Percentiles rank a stretch among this genome's conserved stretches.
These are phyloP conservation scores for Fonsecaea multimorphosa DNA, from an alignment of 2,329 filamentous ascomycete genomes.

Conservation along the genomic window DNA sequence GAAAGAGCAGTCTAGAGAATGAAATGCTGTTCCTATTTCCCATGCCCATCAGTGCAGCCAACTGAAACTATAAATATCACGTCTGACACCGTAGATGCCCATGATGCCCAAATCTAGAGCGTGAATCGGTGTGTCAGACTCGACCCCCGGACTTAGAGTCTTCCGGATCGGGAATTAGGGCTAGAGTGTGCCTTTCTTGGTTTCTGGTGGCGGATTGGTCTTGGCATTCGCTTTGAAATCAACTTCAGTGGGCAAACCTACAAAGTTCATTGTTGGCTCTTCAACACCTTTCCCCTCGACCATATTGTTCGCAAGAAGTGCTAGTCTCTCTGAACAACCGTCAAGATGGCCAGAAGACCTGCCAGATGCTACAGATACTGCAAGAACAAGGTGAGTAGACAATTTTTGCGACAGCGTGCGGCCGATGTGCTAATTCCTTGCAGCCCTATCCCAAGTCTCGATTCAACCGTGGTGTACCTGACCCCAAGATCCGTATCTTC, in stretches of 20 bases:
- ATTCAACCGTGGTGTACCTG: conserved; percentile 98
- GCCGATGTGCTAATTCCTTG: conserved; percentile 15
- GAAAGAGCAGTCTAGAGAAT: neutral
- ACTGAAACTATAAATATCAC: neutral
- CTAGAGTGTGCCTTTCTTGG: neutral
- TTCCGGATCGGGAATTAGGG: conserved; percentile 5
- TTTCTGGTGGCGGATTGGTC: conserved; percentile 7
- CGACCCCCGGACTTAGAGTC: neutral
- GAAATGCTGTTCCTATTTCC: neutral
- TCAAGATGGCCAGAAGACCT: conserved; percentile 99
- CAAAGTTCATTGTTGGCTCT: conserved; percentile 17
- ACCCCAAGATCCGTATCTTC: conserved; percentile 91
- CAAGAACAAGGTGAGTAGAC: conserved; percentile 97
- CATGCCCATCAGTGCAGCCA: neutral
- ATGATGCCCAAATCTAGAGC: neutral
- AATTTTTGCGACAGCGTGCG: neutral
- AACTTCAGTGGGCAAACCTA: neutral
- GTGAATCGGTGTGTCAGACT: neutral
- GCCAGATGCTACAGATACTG: conserved; percentile 99
- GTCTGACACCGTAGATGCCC: neutral
- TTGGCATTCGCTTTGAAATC: conserved; percentile 15
- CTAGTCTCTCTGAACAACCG: conserved; percentile 57
- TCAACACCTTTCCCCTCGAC: conserved; percentile 31
- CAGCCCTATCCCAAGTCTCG: conserved; percentile 99
- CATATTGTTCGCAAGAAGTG: conserved; percentile 57